A percentile compares a stretch with the other conserved stretches of the same genome.
These are phyloP conservation scores for Russula emetica DNA, from an alignment of 768 basidiomycete species.

Conservation along the genomic window DNA sequence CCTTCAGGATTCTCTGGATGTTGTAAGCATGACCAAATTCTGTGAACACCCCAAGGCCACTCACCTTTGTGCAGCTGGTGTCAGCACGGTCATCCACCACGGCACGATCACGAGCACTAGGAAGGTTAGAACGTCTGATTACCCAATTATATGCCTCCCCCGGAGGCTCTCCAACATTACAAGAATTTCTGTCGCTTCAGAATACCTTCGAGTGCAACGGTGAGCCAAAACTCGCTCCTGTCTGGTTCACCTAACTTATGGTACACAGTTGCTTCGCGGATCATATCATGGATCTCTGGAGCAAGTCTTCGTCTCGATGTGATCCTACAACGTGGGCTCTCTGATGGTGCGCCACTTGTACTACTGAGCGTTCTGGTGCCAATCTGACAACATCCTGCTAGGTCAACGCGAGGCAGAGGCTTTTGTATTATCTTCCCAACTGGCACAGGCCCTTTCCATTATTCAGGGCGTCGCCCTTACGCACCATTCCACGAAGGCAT, in stretches of 20 bases:
- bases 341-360: conserved; percentile 43
- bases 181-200: conserved; percentile 54
- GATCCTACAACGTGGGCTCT: conserved; percentile 43
- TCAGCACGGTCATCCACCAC: conserved; percentile 56
- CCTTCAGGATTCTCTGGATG: conserved; percentile 62
- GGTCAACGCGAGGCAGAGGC: conserved; percentile 45
- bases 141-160: conserved; percentile 50
- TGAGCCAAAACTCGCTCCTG: conserved; percentile 36
- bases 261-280: conserved; percentile 57
- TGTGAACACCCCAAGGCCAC: background rate
- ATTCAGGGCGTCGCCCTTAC: conserved; percentile 73
- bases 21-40: conserved; percentile 42
- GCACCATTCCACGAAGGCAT: conserved; percentile 63
- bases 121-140: conserved; percentile 39
- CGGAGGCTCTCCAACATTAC: conserved; percentile 41
- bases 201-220: conserved; percentile 81
- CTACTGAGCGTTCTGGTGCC: conserved; percentile 6
- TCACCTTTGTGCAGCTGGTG: conserved; percentile 44
- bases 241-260: background rate
- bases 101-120: conserved; percentile 51
- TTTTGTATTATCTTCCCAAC: conserved; percentile 45
- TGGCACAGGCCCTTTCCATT: conserved; percentile 58
- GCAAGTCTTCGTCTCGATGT: conserved; percentile 50
- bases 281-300: conserved; percentile 57
- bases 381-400: conserved; percentile 4